Evolutionary conservation across 495 filamentous ascomycete genomes (phyloP), one percentile per base, ranked within the genome.

Genomic region (Trichocladium antarcticum): DNA sequence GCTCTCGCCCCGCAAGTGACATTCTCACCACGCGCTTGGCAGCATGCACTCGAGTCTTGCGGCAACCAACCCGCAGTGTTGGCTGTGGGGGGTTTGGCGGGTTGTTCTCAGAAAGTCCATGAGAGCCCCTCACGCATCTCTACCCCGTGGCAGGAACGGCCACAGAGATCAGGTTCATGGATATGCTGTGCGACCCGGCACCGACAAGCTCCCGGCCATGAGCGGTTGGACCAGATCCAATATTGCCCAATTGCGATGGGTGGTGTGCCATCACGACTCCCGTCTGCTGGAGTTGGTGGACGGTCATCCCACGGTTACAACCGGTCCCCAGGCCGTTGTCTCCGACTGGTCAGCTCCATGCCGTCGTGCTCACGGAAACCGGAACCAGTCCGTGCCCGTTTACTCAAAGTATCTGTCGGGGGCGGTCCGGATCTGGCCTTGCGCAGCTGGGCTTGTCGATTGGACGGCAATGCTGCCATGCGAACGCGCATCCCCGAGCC

Each of bases 311-410:
- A n/a, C n/a, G n/a, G 19, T 20, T 40, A 46, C 14, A 42, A 34
- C 52, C 52, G 52, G 52, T 35, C 42, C 24, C n/a, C 34, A n/a
- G 17, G 21, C 35, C 52, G 34, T 32, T 46, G n/a, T 6, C 29
- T 42, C 46, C 47, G 40, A 49, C 42, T 55, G 41, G 46, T 28
- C 28, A n/a, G n/a, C 9, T 11, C 31, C 5, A 11, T 32, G 12
- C 5, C 31, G 5, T 10, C 31, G 31, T 32, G 31, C 31, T 11
- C 31, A 32, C 12, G 31, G 31, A 27, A 27, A 4, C 24, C 24
- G 24, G 24, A 27, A 32, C 31, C 31, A 4, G 31, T 10, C 31
- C 31, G 31, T 10, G 5, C 31, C 31, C 31, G 9, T 14, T 6
- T 11, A 6, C 31, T 11, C 2, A 32, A 6, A 5, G 2, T 3